Evolutionary conservation across 2,329 filamentous ascomycete genomes (phyloP).

Genomic region (Diaporthe citrichinensis): DNA sequence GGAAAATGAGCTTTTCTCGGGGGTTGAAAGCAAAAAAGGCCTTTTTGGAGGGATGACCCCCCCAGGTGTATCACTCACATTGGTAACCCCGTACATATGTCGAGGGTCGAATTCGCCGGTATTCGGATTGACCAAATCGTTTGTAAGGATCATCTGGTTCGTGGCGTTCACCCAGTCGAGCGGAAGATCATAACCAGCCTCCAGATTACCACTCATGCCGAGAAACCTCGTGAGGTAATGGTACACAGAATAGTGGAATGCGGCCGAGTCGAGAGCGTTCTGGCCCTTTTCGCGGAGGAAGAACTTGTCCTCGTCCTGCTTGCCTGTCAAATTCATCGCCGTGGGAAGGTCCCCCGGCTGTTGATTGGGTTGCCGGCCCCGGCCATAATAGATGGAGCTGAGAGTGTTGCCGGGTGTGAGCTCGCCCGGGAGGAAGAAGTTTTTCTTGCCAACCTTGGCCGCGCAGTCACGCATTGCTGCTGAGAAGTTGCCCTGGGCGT

Average conservation of each 20-base stretch:
- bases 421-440: constrained; percentile 76
- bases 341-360: constrained; percentile 60
- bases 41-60: constrained; percentile 48
- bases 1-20: neutral
- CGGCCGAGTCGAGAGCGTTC: constrained; percentile 70
- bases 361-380: constrained; percentile 70
- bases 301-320: constrained; percentile 54
- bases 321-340: constrained; percentile 63
- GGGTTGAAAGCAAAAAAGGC: constrained; percentile 42
- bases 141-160: constrained; percentile 68
- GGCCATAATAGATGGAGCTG: constrained; percentile 73
- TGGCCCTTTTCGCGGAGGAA: constrained; percentile 67
- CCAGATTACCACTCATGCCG: constrained; percentile 70
- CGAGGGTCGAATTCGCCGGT: constrained; percentile 73
- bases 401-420: constrained; percentile 74
- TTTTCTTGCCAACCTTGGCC: constrained; percentile 68
- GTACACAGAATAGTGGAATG: constrained; percentile 76
- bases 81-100: constrained; percentile 67
- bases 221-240: constrained; percentile 73
- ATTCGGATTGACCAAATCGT: constrained; percentile 69
- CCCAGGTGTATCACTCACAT: neutral
- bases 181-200: constrained; percentile 66
- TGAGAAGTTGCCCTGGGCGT: constrained; percentile 72
- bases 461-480: constrained; percentile 71
- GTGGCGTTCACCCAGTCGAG: constrained; percentile 66